Percentiles rank a stretch among this genome's conserved stretches.
These are phyloP conservation scores for Penicillium simplicissimum DNA, from an alignment of 495 filamentous ascomycete species.

Conservation along the genomic window DNA sequence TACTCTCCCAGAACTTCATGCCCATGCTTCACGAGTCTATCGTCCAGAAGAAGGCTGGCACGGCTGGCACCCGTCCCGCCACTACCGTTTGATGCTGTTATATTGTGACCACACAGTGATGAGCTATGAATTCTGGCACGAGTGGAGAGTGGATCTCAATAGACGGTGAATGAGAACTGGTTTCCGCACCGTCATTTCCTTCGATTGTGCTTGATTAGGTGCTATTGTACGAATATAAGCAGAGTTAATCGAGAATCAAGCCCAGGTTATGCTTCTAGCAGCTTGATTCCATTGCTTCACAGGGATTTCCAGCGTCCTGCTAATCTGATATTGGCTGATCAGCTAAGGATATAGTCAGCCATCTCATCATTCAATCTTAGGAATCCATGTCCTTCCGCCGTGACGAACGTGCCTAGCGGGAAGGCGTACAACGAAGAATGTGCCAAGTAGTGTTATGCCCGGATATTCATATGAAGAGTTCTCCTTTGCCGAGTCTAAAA, in stretches of 20 bases:
- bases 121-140: slow-evolving; percentile 73
- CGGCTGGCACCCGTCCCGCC: slow-evolving; percentile 42
- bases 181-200: background rate
- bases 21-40: slow-evolving; percentile 38
- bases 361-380: too few species aligned
- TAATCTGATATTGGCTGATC: too few species aligned
- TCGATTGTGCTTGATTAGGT: background rate
- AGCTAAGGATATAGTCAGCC: too few species aligned
- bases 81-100: slow-evolving; percentile 71
- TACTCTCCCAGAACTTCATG: slow-evolving; percentile 44
- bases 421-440: too few species aligned
- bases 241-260: background rate
- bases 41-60: slow-evolving; percentile 44
- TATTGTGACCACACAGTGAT: slow-evolving; percentile 77
- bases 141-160: slow-evolving; percentile 28
- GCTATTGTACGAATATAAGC: slow-evolving; percentile 1
- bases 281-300: too few species aligned
- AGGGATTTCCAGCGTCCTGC: too few species aligned
- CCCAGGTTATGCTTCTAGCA: too few species aligned
- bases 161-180: background rate
- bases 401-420: too few species aligned
- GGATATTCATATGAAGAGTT: too few species aligned
- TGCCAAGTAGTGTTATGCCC: too few species aligned
- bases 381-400: too few species aligned
- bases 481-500: too few species aligned